Evolutionary conservation across 306 rosid genomes (phyloP).

Genomic region (Prinsepia uniflora): DNA sequence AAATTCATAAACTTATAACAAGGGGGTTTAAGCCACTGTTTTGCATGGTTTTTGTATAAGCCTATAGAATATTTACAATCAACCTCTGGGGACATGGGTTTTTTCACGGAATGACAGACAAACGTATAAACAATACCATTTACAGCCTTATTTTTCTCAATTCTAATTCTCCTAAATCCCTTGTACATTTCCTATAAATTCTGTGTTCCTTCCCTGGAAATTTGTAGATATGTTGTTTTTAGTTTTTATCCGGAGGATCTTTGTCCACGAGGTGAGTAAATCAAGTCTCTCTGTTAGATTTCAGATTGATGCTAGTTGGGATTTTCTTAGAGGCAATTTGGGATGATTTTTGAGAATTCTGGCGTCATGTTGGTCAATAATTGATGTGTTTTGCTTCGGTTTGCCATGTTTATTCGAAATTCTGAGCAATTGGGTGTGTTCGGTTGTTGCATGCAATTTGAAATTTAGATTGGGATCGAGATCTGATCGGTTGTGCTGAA

Average conservation of each 20-base stretch:
- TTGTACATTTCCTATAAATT: conserved; percentile 19
- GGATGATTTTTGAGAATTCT: conserved; percentile 20
- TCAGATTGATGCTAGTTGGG: not conserved
- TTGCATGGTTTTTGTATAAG: conserved; percentile 37
- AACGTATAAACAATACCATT: no score
- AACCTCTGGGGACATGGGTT: conserved; percentile 30
- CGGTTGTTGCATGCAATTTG: conserved; percentile 9
- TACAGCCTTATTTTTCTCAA: conserved; percentile 14
- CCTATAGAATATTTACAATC: conserved; percentile 8
- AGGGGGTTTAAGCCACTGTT: conserved; percentile 68
- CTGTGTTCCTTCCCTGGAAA: conserved; percentile 15
- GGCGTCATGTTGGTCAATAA: conserved; percentile 17
- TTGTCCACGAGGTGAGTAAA: conserved; percentile 47
- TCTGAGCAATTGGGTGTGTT: conserved; percentile 18
- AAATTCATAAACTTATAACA: conserved; percentile 21
- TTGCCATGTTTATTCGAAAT: conserved; percentile 15
- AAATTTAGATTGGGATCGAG: conserved; percentile 29
- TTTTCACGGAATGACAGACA: conserved; percentile 18
- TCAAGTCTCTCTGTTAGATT: conserved; percentile 20
- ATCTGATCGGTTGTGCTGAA: conserved; percentile 21
- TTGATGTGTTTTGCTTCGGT: conserved; percentile 27
- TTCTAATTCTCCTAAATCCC: conserved; percentile 36
- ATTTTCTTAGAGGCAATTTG: conserved; percentile 12
- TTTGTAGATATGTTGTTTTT: conserved; percentile 28
- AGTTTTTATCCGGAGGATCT: conserved; percentile 20